Evolutionary conservation across 2,329 filamentous ascomycete genomes (phyloP), one percentile per base, ranked within the genome.

Genomic region (Aureobasidium pullulans): DNA sequence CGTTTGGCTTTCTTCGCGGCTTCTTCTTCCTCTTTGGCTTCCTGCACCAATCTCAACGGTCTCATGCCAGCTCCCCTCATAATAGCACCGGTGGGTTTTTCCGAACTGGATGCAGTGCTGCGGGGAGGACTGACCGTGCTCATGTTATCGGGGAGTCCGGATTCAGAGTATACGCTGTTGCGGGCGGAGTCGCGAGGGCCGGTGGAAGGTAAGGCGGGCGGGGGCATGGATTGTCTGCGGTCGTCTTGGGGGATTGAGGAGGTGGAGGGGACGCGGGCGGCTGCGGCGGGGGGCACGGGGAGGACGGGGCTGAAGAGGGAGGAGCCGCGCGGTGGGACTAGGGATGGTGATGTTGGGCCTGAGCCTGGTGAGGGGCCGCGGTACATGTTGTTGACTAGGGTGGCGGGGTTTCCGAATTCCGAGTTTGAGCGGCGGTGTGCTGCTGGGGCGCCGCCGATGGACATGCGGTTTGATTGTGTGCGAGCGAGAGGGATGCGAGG

Each of bases 341-440:
- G 81, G 4, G 83, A 81, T 23, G 87, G 70, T 58, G 67, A 64
- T 65, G 65, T 44, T 42, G 68, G 67, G 11, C 66, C 67, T 3
- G 63, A 60, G 16, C 64, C 68, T 9, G 72, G 65, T 4, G 73
- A 70, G 9, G 85, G 82, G 13, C 87, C 87, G 68, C 86, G 87
- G 76, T 95, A 95, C 88, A 96, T 96, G 72, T 92, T 91, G 67
- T 89, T 90, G 50, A 96, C 87, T 32, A 96, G 83, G 61, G 81
- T 84, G 7, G 89, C 88, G 16, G 85, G 85, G 16, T 66, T 60
- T 34, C 64, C 66, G 65, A 74, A 74, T 39, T 79, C 77, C 4
- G 75, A 77, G 37, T 71, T 74, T 13, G 75, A 73, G 53, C 76
- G 75, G 19, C 75, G 71, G 63, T 78, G 76, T 3, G 52, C 42